Base-by-base conservation (phyloP, 2,329 filamentous ascomycete genomes). In the Colletotrichum falcatum region DNA sequence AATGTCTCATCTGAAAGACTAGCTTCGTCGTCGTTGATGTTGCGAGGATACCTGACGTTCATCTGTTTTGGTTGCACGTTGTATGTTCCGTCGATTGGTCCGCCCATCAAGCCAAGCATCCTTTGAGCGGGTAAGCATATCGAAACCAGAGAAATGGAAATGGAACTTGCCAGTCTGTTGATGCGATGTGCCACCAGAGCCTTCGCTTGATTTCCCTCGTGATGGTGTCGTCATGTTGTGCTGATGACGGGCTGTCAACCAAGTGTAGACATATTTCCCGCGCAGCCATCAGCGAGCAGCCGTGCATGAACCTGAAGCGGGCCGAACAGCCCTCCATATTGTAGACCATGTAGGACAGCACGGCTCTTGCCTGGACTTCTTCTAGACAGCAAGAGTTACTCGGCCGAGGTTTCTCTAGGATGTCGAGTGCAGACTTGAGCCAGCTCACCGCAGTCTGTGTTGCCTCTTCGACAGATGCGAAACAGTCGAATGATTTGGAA, bases 131-230 rank as follows among this genome's bases (percentile, higher is more conserved):
- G 20, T 67, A 3, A 55, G 37, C 5, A 35, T 18, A 11, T 14
- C n/a, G 9, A 9, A 54, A n/a, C 12, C 12, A 30, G 23, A 53
- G 3, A 18, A 7, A 30, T 14, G 3, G n/a, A 8, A 6, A n/a
- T 4, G 6, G 9, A n/a, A 55, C 76, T 73, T 69, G 81, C 83
- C 81, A 83, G 70, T 84, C 82, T 5, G 79, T 81, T 0, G 79
- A 75, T 12, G 78, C 78, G 7, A 85, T 75, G 71, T 83, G 82
- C 83, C 83, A 85, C 83, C 83, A 85, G 4, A 83, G 72, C 55
- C 83, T 77, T 23, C 83, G 76, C 49, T 80, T 82, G 46, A 81
- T 77, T 64, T 85, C 83, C 6, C 73, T 74, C 42, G 76, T 77
- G 3, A 72, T 71, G 26, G 70, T 66, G 23, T 75, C 77, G 9